Percentiles rank a stretch among this genome's conserved stretches.
Evolutionary conservation across 2,329 filamentous ascomycete species (phyloP).

Genomic region (Akanthomyces uredinophilus): DNA sequence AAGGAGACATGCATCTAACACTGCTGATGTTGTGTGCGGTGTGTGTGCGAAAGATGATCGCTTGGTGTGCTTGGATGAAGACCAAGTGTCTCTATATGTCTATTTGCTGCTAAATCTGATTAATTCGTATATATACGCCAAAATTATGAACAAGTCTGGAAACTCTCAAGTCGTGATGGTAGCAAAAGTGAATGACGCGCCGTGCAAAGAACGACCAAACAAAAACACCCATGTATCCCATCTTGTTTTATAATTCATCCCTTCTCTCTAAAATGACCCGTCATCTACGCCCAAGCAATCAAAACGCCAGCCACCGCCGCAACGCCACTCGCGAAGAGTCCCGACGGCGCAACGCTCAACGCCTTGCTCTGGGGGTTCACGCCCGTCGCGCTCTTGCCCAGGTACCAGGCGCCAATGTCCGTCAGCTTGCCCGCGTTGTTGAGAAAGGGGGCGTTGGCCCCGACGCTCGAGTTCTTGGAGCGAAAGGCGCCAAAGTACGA

Average conservation of each 20-base stretch:
- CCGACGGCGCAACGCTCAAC: background rate
- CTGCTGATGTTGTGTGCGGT: no score
- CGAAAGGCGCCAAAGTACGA: conserved; percentile 74
- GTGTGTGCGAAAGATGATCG: no score
- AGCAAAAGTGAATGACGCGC: background rate
- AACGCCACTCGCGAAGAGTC: background rate
- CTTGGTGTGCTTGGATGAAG: no score
- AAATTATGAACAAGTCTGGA: background rate
- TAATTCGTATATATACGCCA: background rate
- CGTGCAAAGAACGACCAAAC: background rate
- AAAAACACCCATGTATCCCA: background rate
- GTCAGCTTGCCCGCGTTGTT: conserved; percentile 64
- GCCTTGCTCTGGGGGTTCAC: conserved; percentile 30
- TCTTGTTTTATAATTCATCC: background rate
- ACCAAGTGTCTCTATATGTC: background rate
- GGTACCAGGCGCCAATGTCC: conserved; percentile 71
- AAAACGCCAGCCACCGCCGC: conserved; percentile 2
- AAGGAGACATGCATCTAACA: no score
- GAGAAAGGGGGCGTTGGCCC: conserved; percentile 66
- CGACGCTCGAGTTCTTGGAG: conserved; percentile 65
- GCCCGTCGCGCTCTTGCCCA: conserved; percentile 51
- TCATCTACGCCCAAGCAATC: background rate
- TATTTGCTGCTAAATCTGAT: background rate
- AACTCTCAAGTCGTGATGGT: background rate
- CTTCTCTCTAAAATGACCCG: no score